Conservation (phyloP, 2,329 filamentous ascomycete species). For the Zymoseptoria tritici region DNA sequence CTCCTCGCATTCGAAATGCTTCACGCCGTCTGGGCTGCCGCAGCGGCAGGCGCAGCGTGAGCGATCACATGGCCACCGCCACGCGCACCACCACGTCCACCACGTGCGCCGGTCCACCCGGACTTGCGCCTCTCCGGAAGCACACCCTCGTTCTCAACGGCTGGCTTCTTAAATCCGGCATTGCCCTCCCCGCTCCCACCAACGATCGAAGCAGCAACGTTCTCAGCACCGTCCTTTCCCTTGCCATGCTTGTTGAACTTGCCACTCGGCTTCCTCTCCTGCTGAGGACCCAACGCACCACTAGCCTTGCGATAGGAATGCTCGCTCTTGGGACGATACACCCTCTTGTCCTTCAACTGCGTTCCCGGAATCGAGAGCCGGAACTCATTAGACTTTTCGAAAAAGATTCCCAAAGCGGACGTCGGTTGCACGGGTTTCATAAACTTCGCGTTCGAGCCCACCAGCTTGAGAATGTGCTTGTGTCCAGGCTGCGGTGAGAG, state of each 20-base stretch:
- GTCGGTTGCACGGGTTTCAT: slow-evolving; percentile 9
- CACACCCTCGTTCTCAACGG: neutral
- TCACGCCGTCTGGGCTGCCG: neutral
- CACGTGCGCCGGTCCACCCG: neutral
- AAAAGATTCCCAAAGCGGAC: neutral
- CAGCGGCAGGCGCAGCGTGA: neutral
- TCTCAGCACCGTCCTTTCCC: neutral
- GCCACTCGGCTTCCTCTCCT: slow-evolving; percentile 12
- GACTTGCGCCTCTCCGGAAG: neutral
- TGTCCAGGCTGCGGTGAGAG: slow-evolving; percentile 4
- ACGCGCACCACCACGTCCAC: neutral
- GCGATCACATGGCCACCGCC: neutral
- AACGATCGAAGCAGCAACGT: neutral
- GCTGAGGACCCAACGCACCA: slow-evolving; percentile 1
- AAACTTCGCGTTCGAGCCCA: slow-evolving; percentile 7
- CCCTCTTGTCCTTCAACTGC: slow-evolving; percentile 14
- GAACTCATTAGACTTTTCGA: neutral
- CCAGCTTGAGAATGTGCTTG: slow-evolving; percentile 18
- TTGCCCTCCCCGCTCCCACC: neutral
- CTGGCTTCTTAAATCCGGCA: neutral
- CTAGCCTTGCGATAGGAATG: slow-evolving; percentile 1
- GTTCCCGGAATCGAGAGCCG: slow-evolving; percentile 20
- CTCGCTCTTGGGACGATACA: slow-evolving; percentile 6
- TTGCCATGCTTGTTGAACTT: slow-evolving; percentile 10
- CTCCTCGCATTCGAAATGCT: neutral